A percentile compares a stretch with the other conserved stretches of the same genome.
Conservation (phyloP, 164 flowering plant genomes). For the Dillenia turbinata region DNA sequence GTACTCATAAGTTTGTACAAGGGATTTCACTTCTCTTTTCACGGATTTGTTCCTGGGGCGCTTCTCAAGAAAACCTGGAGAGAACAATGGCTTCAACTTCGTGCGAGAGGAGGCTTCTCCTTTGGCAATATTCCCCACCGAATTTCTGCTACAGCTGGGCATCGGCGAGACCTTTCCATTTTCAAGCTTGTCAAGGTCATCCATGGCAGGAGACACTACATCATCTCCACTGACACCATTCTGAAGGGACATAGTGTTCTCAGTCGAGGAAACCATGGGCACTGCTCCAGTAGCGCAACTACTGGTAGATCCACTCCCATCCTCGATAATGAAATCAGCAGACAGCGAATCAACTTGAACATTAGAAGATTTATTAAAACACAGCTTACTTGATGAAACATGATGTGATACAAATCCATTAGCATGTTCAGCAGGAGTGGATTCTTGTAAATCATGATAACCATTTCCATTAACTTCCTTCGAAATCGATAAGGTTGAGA, state of each 20-base stretch:
- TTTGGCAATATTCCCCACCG: too few species aligned
- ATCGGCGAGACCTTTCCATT: not conserved
- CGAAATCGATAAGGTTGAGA: not conserved
- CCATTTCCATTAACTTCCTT: conserved; percentile 8
- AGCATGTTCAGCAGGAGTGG: conserved; percentile 9
- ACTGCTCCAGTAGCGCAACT: not conserved
- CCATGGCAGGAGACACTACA: conserved; percentile 2
- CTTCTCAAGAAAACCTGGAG: conserved; percentile 34
- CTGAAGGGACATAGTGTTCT: conserved; percentile 2
- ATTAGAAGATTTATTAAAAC: conserved; percentile 2
- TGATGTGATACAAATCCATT: not conserved
- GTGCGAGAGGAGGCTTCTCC: conserved; percentile 1
- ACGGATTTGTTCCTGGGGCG: conserved; percentile 4
- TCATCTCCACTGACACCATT: conserved; percentile 4
- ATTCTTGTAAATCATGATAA: conserved; percentile 10
- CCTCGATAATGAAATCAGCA: conserved; percentile 2
- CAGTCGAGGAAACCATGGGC: conserved; percentile 4
- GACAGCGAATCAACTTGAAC: conserved; percentile 3
- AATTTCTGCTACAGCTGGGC: conserved; percentile 5
- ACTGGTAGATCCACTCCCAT: conserved; percentile 5
- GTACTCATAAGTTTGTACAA: conserved; percentile 8
- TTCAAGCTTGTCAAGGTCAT: not conserved
- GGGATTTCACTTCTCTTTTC: conserved; percentile 11
- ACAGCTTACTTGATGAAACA: conserved; percentile 2
- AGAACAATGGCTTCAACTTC: conserved; percentile 28